These are phyloP conservation scores for Cyclotella atomus DNA, from an alignment of 108 stramenopile genomes.

Conservation along the genomic window DNA sequence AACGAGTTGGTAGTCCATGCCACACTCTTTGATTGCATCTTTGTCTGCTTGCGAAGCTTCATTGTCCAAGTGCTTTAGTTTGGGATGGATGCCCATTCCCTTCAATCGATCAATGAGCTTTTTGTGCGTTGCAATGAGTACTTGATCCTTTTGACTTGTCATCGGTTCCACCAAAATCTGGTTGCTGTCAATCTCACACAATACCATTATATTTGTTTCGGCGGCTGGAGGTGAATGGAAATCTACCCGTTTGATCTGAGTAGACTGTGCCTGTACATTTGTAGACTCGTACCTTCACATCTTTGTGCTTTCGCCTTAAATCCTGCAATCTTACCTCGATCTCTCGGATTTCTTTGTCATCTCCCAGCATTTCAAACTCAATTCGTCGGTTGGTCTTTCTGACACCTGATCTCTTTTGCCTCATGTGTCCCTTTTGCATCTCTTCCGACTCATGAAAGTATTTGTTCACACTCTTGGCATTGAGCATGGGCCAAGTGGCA, in stretches of 20 bases:
- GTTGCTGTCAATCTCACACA: neutral
- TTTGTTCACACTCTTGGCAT: slow-evolving; percentile 7
- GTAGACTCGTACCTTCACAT: no score
- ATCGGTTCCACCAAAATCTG: neutral
- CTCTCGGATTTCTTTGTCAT: neutral
- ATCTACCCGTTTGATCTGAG: neutral
- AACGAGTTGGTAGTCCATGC: neutral
- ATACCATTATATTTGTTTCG: neutral
- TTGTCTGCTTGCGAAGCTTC: neutral
- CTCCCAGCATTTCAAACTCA: neutral
- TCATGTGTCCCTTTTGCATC: neutral
- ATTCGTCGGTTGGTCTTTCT: neutral
- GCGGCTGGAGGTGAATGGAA: neutral
- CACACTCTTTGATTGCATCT: neutral
- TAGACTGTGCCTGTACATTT: neutral
- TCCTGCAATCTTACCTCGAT: no score
- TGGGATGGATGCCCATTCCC: neutral
- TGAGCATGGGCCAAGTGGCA: neutral
- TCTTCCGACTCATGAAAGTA: neutral
- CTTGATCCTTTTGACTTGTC: neutral
- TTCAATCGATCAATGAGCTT: neutral
- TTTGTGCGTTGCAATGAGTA: neutral
- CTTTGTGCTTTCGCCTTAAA: no score
- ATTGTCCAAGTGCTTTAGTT: neutral
- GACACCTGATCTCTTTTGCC: neutral